A percentile compares a stretch with the other conserved stretches of the same genome.
These are phyloP conservation scores for Fraxinus americana DNA, from an alignment of 257 asterid genomes.

Conservation along the genomic window DNA sequence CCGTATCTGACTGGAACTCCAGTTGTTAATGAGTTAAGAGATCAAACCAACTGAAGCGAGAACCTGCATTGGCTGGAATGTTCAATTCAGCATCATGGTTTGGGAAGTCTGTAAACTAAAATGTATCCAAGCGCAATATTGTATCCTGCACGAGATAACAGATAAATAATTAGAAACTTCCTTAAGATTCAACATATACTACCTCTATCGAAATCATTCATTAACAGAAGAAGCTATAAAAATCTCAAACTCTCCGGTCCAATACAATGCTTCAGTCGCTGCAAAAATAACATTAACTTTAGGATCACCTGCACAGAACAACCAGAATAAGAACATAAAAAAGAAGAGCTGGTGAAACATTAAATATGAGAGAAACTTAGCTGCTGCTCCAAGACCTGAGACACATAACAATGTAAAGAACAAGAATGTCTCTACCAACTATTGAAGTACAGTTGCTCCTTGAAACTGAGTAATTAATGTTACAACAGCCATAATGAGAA, in stretches of 20 bases:
- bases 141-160: slow-evolving; percentile 28
- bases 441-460: slow-evolving; percentile 23
- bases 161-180: slow-evolving; percentile 13
- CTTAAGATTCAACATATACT: slow-evolving; percentile 16
- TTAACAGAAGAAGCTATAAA: slow-evolving; percentile 33
- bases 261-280: slow-evolving; percentile 51
- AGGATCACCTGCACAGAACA: slow-evolving; percentile 29
- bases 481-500: neutral
- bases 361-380: slow-evolving; percentile 13
- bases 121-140: neutral
- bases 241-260: slow-evolving; percentile 44
- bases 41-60: neutral
- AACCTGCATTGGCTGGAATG: neutral
- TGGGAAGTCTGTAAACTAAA: slow-evolving; percentile 22
- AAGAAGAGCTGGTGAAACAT: slow-evolving; percentile 11
- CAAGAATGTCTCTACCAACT: slow-evolving; percentile 25
- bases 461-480: slow-evolving; percentile 21
- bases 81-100: slow-evolving; percentile 6
- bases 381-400: slow-evolving; percentile 47
- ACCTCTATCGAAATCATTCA: slow-evolving; percentile 21
- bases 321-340: slow-evolving; percentile 21
- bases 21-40: slow-evolving; percentile 2
- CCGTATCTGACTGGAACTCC: neutral
- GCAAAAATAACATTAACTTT: slow-evolving; percentile 52
- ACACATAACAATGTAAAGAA: slow-evolving; percentile 28